Percentiles rank a stretch among this genome's conserved stretches.
Evolutionary conservation across 768 basidiomycete genomes (phyloP).

Genomic region (Strobilomyces echinocephalus): DNA sequence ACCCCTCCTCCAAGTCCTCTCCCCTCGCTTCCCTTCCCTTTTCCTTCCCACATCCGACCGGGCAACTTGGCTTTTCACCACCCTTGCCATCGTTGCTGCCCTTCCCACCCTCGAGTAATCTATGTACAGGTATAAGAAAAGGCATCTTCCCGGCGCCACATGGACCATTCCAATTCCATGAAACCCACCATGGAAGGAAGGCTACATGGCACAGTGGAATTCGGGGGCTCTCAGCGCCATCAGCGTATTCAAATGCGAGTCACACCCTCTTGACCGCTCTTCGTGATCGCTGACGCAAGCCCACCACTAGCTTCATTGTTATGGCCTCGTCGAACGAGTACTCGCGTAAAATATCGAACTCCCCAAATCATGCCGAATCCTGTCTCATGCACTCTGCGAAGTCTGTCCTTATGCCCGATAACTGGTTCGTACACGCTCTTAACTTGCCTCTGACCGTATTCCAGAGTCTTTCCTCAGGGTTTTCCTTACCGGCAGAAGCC

Average conservation of each 20-base stretch:
- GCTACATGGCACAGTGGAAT: conserved; percentile 90
- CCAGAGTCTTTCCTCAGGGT: conserved; percentile 54
- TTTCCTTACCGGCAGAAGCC: conserved; percentile 91
- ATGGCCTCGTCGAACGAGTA: conserved; percentile 94
- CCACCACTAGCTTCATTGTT: conserved; percentile 85
- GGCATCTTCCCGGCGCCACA: conserved; percentile 74
- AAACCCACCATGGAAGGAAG: conserved; percentile 87
- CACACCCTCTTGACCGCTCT: not conserved
- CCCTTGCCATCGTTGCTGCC: conserved; percentile 59
- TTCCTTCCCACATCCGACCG: conserved; percentile 27
- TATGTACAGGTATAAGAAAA: conserved; percentile 87
- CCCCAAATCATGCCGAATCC: conserved; percentile 87
- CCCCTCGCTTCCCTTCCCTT: conserved; percentile 42
- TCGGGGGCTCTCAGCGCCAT: conserved; percentile 82
- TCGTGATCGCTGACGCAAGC: conserved; percentile 6
- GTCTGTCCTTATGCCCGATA: conserved; percentile 74
- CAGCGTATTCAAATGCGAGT: conserved; percentile 97
- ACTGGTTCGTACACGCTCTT: conserved; percentile 57
- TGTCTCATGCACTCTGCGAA: conserved; percentile 93
- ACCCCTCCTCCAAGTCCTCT: conserved; percentile 40
- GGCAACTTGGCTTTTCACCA: conserved; percentile 60
- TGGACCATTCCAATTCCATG: conserved; percentile 95
- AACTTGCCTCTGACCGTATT: not conserved
- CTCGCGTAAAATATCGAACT: conserved; percentile 93
- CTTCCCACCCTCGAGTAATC: conserved; percentile 84